Percentiles rank a stretch among this genome's conserved stretches.
These are phyloP conservation scores for Ogataea pignaliae DNA, from an alignment of 805 yeast genomes.

Conservation along the genomic window DNA sequence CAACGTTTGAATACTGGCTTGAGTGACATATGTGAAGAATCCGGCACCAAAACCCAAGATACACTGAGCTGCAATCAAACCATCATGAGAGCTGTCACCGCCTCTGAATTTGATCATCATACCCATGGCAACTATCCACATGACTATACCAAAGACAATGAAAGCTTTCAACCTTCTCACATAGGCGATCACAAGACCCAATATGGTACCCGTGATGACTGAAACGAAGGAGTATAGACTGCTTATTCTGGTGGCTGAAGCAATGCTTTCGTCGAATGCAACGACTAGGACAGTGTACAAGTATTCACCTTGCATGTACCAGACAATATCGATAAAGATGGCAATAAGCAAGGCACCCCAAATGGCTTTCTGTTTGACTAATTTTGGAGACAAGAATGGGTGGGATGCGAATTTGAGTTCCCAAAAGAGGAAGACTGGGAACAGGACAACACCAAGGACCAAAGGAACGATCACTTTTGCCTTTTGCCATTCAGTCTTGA, in stretches of 20 bases:
- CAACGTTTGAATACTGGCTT: constrained; percentile 55
- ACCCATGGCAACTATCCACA: constrained; percentile 63
- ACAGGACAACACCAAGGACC: constrained; percentile 56
- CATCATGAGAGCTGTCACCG: constrained; percentile 40
- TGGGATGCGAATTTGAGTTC: constrained; percentile 50
- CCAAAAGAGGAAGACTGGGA: constrained; percentile 60
- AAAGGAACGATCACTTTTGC: constrained; percentile 65
- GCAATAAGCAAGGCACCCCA: constrained; percentile 66
- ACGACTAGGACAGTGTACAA: constrained; percentile 63
- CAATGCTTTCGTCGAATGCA: constrained; percentile 52
- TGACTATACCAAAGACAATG: constrained; percentile 50
- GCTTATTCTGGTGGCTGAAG: constrained; percentile 64
- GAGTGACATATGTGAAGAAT: constrained; percentile 61
- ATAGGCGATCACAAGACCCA: constrained; percentile 49
- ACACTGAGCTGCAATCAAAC: constrained; percentile 62
- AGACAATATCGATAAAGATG: constrained; percentile 54
- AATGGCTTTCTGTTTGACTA: constrained; percentile 65
- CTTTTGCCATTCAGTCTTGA: constrained; percentile 46
- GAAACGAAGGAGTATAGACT: constrained; percentile 63
- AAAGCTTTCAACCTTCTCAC: constrained; percentile 54
- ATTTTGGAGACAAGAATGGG: constrained; percentile 60
- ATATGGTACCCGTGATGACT: constrained; percentile 51
- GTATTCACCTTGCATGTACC: constrained; percentile 67
- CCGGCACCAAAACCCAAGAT: constrained; percentile 72
- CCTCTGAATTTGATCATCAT: constrained; percentile 55